Base-by-base conservation (phyloP, 306 rosid species). In the Calophaca sinica region DNA sequence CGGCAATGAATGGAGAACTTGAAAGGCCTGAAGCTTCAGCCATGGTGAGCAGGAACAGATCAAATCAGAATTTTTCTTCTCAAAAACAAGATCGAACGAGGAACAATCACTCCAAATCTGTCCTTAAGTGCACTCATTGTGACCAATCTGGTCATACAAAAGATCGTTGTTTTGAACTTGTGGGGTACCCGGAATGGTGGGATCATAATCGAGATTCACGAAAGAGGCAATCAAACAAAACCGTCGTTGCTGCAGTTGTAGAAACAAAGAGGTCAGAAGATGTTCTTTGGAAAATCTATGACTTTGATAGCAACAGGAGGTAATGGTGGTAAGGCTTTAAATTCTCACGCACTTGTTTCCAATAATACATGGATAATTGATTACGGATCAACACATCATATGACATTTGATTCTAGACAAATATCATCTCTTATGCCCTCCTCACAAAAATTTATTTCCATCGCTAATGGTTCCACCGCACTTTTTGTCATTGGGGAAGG, bases 401-500 rank as follows among this genome's bases (percentile, higher is more conserved):
- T 53, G 60, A 20, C 33, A 20, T 49, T 68, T 68, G 46, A 68
- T 68, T 68, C 14, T 49, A 68, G 33, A 32, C 60, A 26, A 68
- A 32, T 68, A 7, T n/a, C 46, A 13, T 13, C 31, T 20, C 38
- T 50, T 2, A 68, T 7, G 49, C 46, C 60, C 2, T 68, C 46
- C 46, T 68, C 33, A 32, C 5, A 20, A 68, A 49, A 49, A 32
- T 68, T 13, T 9, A 32, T 68, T 50, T 68, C 13, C 45, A 46
- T 9, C 3, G 4, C 44, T 9, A 48, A 48, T 46, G 72, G 58
- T 46, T 3, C 33, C 26, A 20, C 45, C 3, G 3, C 73, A 38
- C 9, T n/a, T n/a, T n/a, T n/a, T 8, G 9, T 68, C 15, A 49
- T 32, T 13, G n/a, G n/a, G 5, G 38, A 68, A 68, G 46, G 60